Percentiles rank a stretch among this genome's conserved stretches.
These are phyloP conservation scores for Dendrobium chrysotoxum DNA, from an alignment of 106 monocot genomes.

Conservation along the genomic window DNA sequence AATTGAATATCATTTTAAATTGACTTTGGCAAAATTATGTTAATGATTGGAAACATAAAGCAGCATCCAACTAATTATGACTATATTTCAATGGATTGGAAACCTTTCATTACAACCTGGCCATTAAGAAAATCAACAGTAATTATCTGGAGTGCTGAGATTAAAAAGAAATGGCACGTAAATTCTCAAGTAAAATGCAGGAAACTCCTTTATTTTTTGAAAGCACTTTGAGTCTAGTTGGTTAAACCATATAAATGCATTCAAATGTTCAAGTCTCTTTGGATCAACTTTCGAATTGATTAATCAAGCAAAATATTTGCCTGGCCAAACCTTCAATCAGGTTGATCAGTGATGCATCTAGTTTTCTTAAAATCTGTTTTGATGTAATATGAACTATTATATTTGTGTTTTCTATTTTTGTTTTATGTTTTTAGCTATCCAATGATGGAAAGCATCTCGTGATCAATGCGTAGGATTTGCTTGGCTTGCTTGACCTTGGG, in stretches of 20 bases:
- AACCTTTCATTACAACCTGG: background rate
- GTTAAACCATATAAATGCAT: background rate
- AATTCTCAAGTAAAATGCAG: background rate
- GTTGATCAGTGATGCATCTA: background rate
- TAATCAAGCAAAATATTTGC: background rate
- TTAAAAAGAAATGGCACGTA: background rate
- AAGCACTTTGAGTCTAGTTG: background rate
- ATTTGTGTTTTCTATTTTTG: too few species aligned
- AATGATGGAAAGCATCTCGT: too few species aligned
- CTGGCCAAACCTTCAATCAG: background rate
- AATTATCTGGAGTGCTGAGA: background rate
- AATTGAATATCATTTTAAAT: background rate
- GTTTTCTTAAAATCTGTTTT: too few species aligned
- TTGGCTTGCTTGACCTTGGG: too few species aligned
- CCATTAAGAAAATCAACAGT: background rate
- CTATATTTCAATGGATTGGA: background rate
- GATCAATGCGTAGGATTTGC: too few species aligned
- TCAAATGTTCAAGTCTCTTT: background rate
- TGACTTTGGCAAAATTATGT: background rate
- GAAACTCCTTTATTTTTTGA: background rate
- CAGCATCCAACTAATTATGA: background rate
- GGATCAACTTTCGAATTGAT: background rate
- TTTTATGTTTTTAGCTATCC: too few species aligned
- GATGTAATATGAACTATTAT: too few species aligned
- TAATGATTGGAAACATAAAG: background rate